Conservation (phyloP, 345 rosid species). For the Kandelia obovata region DNA sequence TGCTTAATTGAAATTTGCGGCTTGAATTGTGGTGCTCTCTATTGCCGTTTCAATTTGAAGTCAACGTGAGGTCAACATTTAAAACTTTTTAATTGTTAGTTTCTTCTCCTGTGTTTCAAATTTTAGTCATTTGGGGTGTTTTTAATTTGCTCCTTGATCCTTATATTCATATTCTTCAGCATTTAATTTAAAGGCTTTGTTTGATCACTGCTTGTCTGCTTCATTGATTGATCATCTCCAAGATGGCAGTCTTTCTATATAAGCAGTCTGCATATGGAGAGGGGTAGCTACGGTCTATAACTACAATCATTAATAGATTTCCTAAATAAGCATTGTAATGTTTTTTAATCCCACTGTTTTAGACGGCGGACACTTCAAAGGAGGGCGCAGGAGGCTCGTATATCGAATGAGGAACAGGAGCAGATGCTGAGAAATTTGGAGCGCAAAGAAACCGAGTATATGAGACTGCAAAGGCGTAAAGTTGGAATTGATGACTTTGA, state of each 20-base stretch:
- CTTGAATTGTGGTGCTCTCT: conserved; percentile 1
- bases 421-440: conserved; percentile 87
- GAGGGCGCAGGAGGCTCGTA: conserved; percentile 80
- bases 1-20: not conserved
- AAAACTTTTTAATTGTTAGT: not conserved
- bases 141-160: too few species aligned
- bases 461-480: conserved; percentile 95
- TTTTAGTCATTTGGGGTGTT: conserved; percentile 1
- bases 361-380: conserved; percentile 79
- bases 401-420: conserved; percentile 79
- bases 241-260: too few species aligned
- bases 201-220: too few species aligned
- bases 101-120: too few species aligned
- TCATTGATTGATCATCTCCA: too few species aligned
- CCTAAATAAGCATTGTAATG: not conserved
- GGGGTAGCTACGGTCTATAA: too few species aligned
- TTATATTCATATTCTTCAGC: too few species aligned
- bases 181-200: too few species aligned
- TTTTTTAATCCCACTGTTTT: conserved; percentile 9
- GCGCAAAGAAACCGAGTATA: conserved; percentile 83
- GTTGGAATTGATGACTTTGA: conserved; percentile 94
- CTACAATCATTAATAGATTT: too few species aligned
- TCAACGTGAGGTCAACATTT: conserved; percentile 8
- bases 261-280: too few species aligned
- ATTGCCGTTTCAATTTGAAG: conserved; percentile 7